Evolutionary conservation across 768 basidiomycete genomes (phyloP).

Genomic region (Candolleomyces aberdarensis): DNA sequence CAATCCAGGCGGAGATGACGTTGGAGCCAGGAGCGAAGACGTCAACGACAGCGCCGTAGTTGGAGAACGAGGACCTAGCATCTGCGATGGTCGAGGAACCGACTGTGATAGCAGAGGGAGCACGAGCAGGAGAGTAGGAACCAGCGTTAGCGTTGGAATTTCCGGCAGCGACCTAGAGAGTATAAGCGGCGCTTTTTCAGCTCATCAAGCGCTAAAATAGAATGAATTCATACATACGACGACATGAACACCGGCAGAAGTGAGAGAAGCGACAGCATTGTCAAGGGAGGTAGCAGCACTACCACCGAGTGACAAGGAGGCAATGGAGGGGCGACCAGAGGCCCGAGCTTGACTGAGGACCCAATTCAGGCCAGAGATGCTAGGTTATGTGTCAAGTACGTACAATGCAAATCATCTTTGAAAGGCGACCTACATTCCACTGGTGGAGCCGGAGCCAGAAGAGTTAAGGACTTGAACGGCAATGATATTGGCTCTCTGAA

Average conservation of each 20-base stretch:
- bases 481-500: constrained; percentile 28
- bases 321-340: constrained; percentile 24
- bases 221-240: not conserved
- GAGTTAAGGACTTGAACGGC: constrained; percentile 40
- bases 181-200: constrained; percentile 17
- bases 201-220: constrained; percentile 15
- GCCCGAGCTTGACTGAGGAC: constrained; percentile 17
- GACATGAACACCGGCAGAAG: not conserved
- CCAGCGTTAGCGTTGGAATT: constrained; percentile 26
- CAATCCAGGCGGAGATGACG: constrained; percentile 23
- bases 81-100: constrained; percentile 29
- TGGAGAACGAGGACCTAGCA: constrained; percentile 30
- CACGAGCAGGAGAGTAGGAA: constrained; percentile 28
- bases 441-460: constrained; percentile 18
- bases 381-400: not conserved
- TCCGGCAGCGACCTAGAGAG: constrained; percentile 30
- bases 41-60: constrained; percentile 32
- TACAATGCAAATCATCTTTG: too few species aligned
- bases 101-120: constrained; percentile 28
- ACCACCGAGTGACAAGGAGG: constrained; percentile 33
- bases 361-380: constrained; percentile 27
- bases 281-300: constrained; percentile 21
- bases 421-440: constrained; percentile 11
- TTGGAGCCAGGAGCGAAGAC: constrained; percentile 31
- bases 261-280: constrained; percentile 23